Percentiles rank a stretch among this genome's conserved stretches.
Evolutionary conservation across 106 monocot species (phyloP).

Genomic region (Xerophyta viscosa): DNA sequence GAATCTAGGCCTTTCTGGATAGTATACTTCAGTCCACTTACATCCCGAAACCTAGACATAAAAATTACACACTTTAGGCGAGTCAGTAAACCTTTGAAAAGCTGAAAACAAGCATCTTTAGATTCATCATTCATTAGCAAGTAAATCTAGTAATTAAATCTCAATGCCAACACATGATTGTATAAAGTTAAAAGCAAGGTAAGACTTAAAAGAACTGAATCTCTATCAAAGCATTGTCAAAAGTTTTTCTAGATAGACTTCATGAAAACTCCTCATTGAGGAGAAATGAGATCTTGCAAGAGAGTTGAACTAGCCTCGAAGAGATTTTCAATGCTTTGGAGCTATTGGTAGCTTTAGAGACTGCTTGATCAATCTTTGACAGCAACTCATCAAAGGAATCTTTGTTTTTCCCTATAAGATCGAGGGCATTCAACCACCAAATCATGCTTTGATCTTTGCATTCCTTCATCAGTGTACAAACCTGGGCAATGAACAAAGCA

Average conservation of each 20-base stretch:
- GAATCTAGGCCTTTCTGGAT: conserved; percentile 77
- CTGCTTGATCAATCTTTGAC: conserved; percentile 64
- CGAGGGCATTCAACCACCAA: conserved; percentile 86
- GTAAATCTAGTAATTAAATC: too few species aligned
- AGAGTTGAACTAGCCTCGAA: conserved; percentile 42
- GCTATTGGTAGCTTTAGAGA: conserved; percentile 30
- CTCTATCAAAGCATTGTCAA: too few species aligned
- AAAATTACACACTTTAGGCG: background rate
- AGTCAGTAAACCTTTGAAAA: too few species aligned
- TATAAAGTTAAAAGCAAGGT: too few species aligned
- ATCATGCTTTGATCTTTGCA: conserved; percentile 28
- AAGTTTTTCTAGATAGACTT: too few species aligned
- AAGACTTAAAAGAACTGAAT: too few species aligned
- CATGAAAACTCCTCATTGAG: too few species aligned
- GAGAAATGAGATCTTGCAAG: too few species aligned
- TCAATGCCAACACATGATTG: too few species aligned
- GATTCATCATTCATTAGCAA: too few species aligned
- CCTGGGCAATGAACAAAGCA: conserved; percentile 25
- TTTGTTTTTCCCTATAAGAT: conserved; percentile 55
- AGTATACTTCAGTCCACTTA: conserved; percentile 52
- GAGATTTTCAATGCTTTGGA: conserved; percentile 49
- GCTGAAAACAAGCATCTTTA: too few species aligned
- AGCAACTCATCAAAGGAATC: conserved; percentile 44
- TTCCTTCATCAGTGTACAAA: conserved; percentile 41
- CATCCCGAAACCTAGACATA: conserved; percentile 40